These are phyloP conservation scores for Vaccinium corymbosum DNA, from an alignment of 148 eudicot species.

Conservation along the genomic window DNA sequence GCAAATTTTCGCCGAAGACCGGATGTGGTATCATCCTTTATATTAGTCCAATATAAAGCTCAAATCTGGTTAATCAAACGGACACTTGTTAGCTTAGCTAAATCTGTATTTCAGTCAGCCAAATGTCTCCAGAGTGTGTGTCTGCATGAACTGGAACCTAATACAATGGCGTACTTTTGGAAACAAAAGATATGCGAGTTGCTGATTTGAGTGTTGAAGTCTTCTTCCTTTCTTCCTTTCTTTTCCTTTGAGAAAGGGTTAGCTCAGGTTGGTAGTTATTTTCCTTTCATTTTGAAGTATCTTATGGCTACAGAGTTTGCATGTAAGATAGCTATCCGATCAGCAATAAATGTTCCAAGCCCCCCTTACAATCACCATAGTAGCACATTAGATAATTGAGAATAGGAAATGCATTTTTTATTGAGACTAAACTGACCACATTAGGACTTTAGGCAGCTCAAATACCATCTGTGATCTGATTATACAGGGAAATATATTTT, in stretches of 20 bases:
- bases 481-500: background rate
- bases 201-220: background rate
- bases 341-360: background rate
- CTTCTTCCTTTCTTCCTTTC: background rate
- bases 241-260: background rate
- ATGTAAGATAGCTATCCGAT: background rate
- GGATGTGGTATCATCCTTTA: background rate
- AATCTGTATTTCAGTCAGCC: background rate
- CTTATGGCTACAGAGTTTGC: background rate
- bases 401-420: background rate
- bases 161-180: background rate
- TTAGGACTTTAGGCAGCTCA: background rate
- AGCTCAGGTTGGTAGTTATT: background rate
- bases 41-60: background rate
- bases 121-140: background rate
- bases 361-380: background rate
- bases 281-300: background rate
- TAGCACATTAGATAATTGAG: background rate
- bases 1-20: background rate
- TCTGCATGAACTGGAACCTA: background rate
- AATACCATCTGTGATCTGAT: background rate
- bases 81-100: background rate
- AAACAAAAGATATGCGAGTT: background rate
- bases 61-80: background rate
- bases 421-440: background rate